Evolutionary conservation across 1,284 basidiomycete species (phyloP), one percentile per base, ranked within the genome.

Genomic region (Ustilago xerochloae): DNA sequence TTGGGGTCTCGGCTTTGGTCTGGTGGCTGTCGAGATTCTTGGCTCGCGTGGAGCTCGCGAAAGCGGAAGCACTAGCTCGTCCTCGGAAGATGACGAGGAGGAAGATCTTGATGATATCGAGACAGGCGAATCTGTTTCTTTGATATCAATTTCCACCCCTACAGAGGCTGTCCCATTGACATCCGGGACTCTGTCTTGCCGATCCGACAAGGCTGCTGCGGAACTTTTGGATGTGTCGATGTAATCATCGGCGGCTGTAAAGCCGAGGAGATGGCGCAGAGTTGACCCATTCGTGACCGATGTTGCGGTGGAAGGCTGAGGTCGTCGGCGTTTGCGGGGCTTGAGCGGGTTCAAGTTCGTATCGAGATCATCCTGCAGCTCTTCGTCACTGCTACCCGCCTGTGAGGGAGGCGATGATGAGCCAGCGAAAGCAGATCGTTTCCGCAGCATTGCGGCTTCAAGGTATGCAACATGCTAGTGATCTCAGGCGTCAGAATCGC

Each of bases 161-260:
- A 1, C 26, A 5, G 22, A 6, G 18, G 13, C 6, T 32, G 18
- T 16, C 16, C 10, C 18, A n/a, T n/a, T n/a, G n/a, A n/a, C n/a
- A n/a, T n/a, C n/a, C n/a, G n/a, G n/a, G n/a, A n/a, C n/a, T n/a
- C n/a, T n/a, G n/a, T n/a, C n/a, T n/a, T n/a, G n/a, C 13, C 18
- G 10, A 38, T 38, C 22, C 30, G 41, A 22, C 30, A 48, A 38
- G 6, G 48, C 35, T 35, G 20, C 22, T 22, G 41, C 22, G 16
- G 10, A 10, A 13, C 3, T 15, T 15, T 43, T 43, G 20, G 41
- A 22, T 2, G 62, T 60, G 12, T 74, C 71, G 36, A 74, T 69
- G 33, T 59, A 74, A 29, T 69, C 71, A 22, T 74, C 72, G 7
- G 53, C 51, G n/a, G 48, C 52, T 6, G 58, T 60, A 18, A 75